Evolutionary conservation across 805 yeast genomes (phyloP).

Genomic region (Isabelozyma gotoi): DNA sequence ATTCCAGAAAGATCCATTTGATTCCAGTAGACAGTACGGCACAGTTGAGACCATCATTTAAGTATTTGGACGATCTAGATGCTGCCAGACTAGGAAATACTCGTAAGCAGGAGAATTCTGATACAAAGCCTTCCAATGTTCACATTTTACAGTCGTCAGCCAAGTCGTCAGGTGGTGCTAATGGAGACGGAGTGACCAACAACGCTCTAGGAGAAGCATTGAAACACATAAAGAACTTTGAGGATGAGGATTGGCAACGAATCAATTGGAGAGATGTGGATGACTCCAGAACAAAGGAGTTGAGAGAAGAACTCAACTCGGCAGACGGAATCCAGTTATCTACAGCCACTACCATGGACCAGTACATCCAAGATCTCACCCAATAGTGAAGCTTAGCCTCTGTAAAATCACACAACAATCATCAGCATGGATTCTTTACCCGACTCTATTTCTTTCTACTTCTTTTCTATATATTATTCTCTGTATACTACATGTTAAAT

Average conservation of each 20-base stretch:
- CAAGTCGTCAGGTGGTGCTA: constrained; percentile 22
- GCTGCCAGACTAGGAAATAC: constrained; percentile 41
- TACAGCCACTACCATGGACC: constrained; percentile 22
- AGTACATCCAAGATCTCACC: constrained; percentile 23
- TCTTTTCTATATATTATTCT: too few relatives aligned
- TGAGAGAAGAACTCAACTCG: constrained; percentile 15
- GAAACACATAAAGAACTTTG: constrained; percentile 36
- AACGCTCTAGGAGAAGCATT: constrained; percentile 39
- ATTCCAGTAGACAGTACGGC: constrained; percentile 65
- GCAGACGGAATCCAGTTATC: constrained; percentile 15
- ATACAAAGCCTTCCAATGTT: constrained; percentile 32
- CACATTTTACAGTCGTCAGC: constrained; percentile 44
- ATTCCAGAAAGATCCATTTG: constrained; percentile 49
- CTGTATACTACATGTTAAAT: not conserved
- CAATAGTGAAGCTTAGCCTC: too few relatives aligned
- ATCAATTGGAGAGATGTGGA: constrained; percentile 26
- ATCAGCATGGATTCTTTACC: too few relatives aligned
- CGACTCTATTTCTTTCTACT: too few relatives aligned
- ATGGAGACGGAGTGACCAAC: constrained; percentile 23
- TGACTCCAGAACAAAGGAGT: constrained; percentile 13
- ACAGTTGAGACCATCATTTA: constrained; percentile 81
- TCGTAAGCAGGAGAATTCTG: constrained; percentile 40
- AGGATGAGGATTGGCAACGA: constrained; percentile 40
- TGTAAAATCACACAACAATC: too few relatives aligned
- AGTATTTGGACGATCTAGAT: constrained; percentile 66